Evolutionary conservation across 1,284 basidiomycete species (phyloP), one percentile per base, ranked within the genome.

Genomic region (Tetrapyrgos nigripes): DNA sequence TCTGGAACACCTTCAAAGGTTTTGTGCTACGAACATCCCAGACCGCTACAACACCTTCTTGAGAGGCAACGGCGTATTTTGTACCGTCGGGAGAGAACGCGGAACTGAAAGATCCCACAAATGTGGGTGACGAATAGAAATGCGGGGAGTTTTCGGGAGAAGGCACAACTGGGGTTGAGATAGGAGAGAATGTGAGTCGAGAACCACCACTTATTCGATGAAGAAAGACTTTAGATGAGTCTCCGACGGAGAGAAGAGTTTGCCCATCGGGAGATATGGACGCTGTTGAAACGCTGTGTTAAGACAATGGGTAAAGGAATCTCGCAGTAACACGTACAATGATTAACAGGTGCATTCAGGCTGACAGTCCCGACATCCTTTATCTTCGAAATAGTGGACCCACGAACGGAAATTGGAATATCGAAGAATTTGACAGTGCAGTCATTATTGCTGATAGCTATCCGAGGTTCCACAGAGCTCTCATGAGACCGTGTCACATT

Each of bases 401-500:
- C 80, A 37, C 78, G 80, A 40, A 89, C 70, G 6, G 85, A 80
- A 44, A 90, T 69, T 4, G 85, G 82, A 21, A 93, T 75, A 59
- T 92, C 89, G 68, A 86, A 93, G 63, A 94, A 86, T 68, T 87
- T 88, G 68, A 95, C 84, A 0, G 84, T 84, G 57, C 82, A 82
- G 68, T 95, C 92, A 70, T 96, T 96, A 70, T 94, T 94, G 76
- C 89, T 91, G 56, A 94, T 85, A 40, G 86, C 83, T 49, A 94
- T 79, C n/a, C 91, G 80, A 0, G 92, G 89, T 63, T 91, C 88
- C 2, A 80, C 77, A 58, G 81, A 83, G 69, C 83, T 84, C 68
- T 87, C 78, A 64, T 83, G 75, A 26, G 83, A 83, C 58, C 77
- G 77, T 17, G 83, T 79, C 56, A 88, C 74, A 66, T 79, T 86